A percentile compares a stretch with the other conserved stretches of the same genome.
phyloP scores from a whole-genome alignment of 208 protist genomes.

The Trypanosoma cruzi region DNA sequence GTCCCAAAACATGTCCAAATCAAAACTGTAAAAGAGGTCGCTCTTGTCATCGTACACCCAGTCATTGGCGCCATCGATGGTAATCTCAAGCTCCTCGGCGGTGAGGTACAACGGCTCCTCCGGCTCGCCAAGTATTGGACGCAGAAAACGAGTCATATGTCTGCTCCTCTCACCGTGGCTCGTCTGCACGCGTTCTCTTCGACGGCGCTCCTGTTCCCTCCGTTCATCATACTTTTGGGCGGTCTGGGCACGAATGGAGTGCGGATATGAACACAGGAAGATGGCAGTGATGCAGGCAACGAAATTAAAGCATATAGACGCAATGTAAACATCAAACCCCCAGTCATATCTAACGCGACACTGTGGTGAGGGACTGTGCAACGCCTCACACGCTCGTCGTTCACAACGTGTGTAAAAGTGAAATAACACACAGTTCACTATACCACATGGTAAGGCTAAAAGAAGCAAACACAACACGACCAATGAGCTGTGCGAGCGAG shows the following conservation, averaged over 20 bases:
- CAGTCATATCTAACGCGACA: constrained; percentile 49
- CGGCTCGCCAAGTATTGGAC: constrained; percentile 16
- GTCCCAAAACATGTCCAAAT: constrained; percentile 81
- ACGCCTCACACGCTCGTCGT: constrained; percentile 37
- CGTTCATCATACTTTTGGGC: constrained; percentile 32
- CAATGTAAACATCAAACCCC: constrained; percentile 67
- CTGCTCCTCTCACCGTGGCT: constrained; percentile 16
- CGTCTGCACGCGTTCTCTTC: constrained; percentile 12
- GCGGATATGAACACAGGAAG: constrained; percentile 58
- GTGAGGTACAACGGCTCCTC: constrained; percentile 60
- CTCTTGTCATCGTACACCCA: constrained; percentile 86
- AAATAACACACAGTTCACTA: constrained; percentile 58
- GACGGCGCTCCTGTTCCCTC: constrained; percentile 9
- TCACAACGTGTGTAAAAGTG: constrained; percentile 53
- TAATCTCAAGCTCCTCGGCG: constrained; percentile 65
- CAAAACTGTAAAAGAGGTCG: constrained; percentile 85
- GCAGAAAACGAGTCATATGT: constrained; percentile 30
- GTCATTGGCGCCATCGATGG: constrained; percentile 66
- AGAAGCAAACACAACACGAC: constrained; percentile 37
- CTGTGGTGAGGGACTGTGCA: constrained; percentile 1
- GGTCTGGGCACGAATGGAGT: constrained; percentile 37
- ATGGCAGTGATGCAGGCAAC: constrained; percentile 40
- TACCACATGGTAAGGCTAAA: constrained; percentile 32
- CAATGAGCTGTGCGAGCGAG: constrained; percentile 39
- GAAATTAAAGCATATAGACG: constrained; percentile 45